A percentile compares a stretch with the other conserved stretches of the same genome.
These are phyloP conservation scores for Leptoxyphium fumago DNA, from an alignment of 2,329 filamentous ascomycete species.

Conservation along the genomic window DNA sequence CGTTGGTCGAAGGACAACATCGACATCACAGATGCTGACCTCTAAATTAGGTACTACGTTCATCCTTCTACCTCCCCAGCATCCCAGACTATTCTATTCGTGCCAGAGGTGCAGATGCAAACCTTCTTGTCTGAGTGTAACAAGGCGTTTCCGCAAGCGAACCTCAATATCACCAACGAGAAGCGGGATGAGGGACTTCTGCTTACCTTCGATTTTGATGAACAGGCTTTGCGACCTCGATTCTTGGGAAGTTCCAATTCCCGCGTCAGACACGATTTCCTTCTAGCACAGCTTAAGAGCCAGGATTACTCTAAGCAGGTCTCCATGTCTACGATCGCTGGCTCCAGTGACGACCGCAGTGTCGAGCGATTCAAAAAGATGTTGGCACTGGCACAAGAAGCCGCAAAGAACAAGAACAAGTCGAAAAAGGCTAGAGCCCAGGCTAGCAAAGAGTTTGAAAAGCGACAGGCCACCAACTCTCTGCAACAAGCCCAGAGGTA, in stretches of 20 bases:
- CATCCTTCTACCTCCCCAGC: slow-evolving; percentile 8
- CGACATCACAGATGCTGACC: slow-evolving; percentile 2
- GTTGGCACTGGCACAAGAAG: slow-evolving; percentile 37
- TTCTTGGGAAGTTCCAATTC: slow-evolving; percentile 47
- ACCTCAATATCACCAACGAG: slow-evolving; percentile 43
- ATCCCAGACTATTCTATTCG: slow-evolving; percentile 46
- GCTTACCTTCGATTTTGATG: slow-evolving; percentile 50
- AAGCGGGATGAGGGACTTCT: slow-evolving; percentile 41
- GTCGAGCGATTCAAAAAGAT: slow-evolving; percentile 38
- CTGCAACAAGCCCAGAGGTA: slow-evolving; percentile 54
- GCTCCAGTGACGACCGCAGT: slow-evolving; percentile 17
- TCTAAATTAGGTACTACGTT: slow-evolving; percentile 13
- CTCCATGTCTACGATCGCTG: not conserved
- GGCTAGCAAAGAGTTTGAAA: slow-evolving; percentile 25
- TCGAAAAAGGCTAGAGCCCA: slow-evolving; percentile 34
- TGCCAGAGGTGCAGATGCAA: slow-evolving; percentile 52
- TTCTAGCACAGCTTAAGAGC: slow-evolving; percentile 24
- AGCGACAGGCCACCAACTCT: slow-evolving; percentile 36
- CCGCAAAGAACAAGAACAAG: slow-evolving; percentile 36
- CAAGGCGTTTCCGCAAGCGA: slow-evolving; percentile 32
- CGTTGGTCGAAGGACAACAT: slow-evolving; percentile 1
- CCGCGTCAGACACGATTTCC: slow-evolving; percentile 7
- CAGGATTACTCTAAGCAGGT: not conserved
- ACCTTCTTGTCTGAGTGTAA: slow-evolving; percentile 53
- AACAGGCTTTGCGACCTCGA: slow-evolving; percentile 48